Conservation (phyloP, 2,329 filamentous ascomycete species). For the Tympanopsis confertula region DNA sequence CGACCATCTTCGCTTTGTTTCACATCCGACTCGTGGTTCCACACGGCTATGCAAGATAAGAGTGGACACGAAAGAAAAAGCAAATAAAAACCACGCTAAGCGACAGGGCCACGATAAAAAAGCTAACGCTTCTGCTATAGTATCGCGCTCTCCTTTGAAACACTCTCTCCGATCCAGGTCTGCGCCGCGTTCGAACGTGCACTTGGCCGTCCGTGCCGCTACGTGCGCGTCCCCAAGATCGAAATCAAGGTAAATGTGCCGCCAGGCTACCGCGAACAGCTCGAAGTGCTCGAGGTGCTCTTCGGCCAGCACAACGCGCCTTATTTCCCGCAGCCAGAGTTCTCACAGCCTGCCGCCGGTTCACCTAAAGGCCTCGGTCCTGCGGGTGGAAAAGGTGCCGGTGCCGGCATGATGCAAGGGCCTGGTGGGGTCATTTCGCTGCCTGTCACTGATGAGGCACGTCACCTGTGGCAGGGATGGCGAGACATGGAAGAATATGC, state of each 20-base stretch:
- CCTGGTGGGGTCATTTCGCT: conserved; percentile 24
- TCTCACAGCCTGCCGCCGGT: conserved; percentile 22
- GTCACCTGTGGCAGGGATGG: conserved; percentile 51
- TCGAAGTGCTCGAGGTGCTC: conserved; percentile 44
- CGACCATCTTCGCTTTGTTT: conserved; percentile 1
- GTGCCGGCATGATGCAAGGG: conserved; percentile 23
- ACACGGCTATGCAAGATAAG: too few relatives aligned
- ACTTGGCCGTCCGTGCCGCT: conserved; percentile 42
- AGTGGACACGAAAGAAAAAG: too few relatives aligned
- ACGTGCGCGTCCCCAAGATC: conserved; percentile 41
- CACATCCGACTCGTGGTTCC: background rate
- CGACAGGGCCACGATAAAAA: conserved; percentile 1
- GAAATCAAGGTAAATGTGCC: conserved; percentile 49
- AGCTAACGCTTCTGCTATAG: conserved; percentile 20
- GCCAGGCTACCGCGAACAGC: conserved; percentile 48
- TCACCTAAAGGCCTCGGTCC: conserved; percentile 22
- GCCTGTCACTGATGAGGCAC: conserved; percentile 38
- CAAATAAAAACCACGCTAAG: background rate
- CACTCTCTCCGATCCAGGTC: conserved; percentile 46
- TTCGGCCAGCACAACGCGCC: conserved; percentile 47
- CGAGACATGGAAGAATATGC: conserved; percentile 56
- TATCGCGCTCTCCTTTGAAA: conserved; percentile 52
- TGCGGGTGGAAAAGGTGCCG: conserved; percentile 12
- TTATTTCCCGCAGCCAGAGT: conserved; percentile 51
- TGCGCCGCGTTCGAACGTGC: conserved; percentile 48